Percentiles rank a stretch among this genome's conserved stretches.
Evolutionary conservation across 257 asterid genomes (phyloP).

Genomic region (Cordia subcordata): DNA sequence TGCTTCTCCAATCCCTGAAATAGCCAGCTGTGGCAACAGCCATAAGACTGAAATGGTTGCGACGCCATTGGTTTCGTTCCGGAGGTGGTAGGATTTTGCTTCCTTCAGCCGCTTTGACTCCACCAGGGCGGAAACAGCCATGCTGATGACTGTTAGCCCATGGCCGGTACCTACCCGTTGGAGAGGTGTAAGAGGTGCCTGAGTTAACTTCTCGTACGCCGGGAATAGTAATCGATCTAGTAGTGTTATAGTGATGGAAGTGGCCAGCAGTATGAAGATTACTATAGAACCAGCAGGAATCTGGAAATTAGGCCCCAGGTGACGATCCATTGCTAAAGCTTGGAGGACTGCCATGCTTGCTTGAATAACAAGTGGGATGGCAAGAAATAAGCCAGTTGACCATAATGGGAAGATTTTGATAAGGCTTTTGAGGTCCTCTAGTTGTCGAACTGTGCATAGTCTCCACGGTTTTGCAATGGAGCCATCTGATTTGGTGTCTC

Average conservation of each 20-base stretch:
- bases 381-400: constrained; percentile 36
- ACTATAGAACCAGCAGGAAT: constrained; percentile 33
- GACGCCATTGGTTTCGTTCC: not conserved
- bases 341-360: constrained; percentile 36
- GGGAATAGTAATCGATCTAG: constrained; percentile 22
- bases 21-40: constrained; percentile 2
- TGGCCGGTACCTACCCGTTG: constrained; percentile 19
- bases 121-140: constrained; percentile 5
- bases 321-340: constrained; percentile 36
- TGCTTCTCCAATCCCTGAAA: constrained; percentile 31
- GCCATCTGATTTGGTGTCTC: constrained; percentile 27
- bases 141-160: constrained; percentile 1
- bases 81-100: not conserved
- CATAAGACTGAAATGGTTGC: constrained; percentile 10
- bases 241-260: constrained; percentile 13
- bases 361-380: constrained; percentile 36
- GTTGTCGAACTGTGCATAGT: constrained; percentile 37
- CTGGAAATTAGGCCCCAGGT: constrained; percentile 21
- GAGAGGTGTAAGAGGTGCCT: constrained; percentile 11
- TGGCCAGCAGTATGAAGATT: constrained; percentile 27
- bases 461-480: constrained; percentile 27
- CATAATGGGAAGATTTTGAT: constrained; percentile 35
- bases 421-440: constrained; percentile 37
- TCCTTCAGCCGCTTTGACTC: not conserved
- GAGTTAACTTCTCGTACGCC: constrained; percentile 4